Evolutionary conservation across 2,329 filamentous ascomycete genomes (phyloP).

Genomic region (Pestalotiopsis sp.): DNA sequence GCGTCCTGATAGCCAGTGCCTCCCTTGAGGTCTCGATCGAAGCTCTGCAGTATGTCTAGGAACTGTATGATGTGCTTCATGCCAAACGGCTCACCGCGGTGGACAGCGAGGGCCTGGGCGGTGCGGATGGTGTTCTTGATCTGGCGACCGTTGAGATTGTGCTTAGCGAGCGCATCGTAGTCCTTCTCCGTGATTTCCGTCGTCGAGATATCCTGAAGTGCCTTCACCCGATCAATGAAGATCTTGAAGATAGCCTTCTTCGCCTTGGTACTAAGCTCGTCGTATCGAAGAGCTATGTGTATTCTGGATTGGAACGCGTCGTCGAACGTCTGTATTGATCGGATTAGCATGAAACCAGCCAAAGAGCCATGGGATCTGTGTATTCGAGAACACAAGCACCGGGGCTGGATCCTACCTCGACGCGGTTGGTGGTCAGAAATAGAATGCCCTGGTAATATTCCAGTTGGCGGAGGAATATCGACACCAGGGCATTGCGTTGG

Average conservation of each 20-base stretch:
- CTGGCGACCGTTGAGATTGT: conserved; percentile 66
- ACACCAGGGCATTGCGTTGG: conserved; percentile 82
- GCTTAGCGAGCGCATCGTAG: conserved; percentile 65
- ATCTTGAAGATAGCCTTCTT: conserved; percentile 82
- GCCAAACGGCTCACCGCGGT: conserved; percentile 69
- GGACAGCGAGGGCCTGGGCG: conserved; percentile 79
- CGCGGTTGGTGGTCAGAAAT: conserved; percentile 87
- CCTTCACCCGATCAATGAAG: conserved; percentile 74
- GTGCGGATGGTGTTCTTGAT: conserved; percentile 90
- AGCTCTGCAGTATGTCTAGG: conserved; percentile 81
- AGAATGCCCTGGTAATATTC: conserved; percentile 94
- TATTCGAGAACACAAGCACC: not conserved
- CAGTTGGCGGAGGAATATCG: conserved; percentile 81
- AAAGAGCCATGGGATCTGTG: not conserved
- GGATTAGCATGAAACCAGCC: not conserved
- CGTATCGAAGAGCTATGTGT: conserved; percentile 82
- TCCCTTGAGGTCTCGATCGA: conserved; percentile 82
- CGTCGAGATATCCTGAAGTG: conserved; percentile 50
- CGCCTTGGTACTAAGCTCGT: conserved; percentile 71
- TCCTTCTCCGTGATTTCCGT: conserved; percentile 66
- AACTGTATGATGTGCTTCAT: conserved; percentile 83
- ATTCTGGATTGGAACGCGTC: conserved; percentile 89
- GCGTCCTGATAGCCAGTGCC: conserved; percentile 74
- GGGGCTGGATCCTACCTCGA: conserved; percentile 52
- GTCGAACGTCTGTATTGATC: conserved; percentile 68